Evolutionary conservation across 2,329 filamentous ascomycete genomes (phyloP), one percentile per base, ranked within the genome.

Genomic region (Lanzia echinophila): DNA sequence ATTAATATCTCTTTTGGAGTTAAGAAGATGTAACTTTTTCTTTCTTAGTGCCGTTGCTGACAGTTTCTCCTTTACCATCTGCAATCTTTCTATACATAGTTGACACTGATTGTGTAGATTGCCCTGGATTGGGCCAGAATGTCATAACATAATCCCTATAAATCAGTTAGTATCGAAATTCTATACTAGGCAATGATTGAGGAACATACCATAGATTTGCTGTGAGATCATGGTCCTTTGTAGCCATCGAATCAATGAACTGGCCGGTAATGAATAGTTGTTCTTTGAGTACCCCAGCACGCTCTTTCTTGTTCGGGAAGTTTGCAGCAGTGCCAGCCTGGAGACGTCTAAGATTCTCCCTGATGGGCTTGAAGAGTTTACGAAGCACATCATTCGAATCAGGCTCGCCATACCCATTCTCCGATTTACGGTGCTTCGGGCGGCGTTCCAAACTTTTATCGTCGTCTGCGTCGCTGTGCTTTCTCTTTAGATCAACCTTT

Each of bases 231-330:
- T 61, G 58, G 6, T 59, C 59, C 15, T 65, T 64, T 19, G 57
- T 54, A 46, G 59, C 51, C 38, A 68, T 55, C 38, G 71, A 71
- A 47, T 79, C 76, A 57, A 86, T 78, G 62, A 83, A 84, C 53
- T 79, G 77, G 50, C 83, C 83, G 66, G 86, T 82, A 4, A 75
- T 75, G 41, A 83, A 72, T 36, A 86, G 70, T 63, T 84, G 79
- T 28, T 73, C 71, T 61, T 83, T 83, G 64, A 86, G 79, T 42
- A 83, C 76, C 62, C 74, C 77, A 20, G 84, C 78, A 43, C 84
- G 76, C 50, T 80, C 76, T 60, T 84, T 82, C 62, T 80, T 79
- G 28, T 78, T 81, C 52, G 81, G 81, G 57, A 84, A 79, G 47
- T 78, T 78, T 60, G 82, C 81, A 60, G 79, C 80, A 2, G 80